Evolutionary conservation across 768 basidiomycete genomes (phyloP).

Genomic region (Thelephora ganbajun): DNA sequence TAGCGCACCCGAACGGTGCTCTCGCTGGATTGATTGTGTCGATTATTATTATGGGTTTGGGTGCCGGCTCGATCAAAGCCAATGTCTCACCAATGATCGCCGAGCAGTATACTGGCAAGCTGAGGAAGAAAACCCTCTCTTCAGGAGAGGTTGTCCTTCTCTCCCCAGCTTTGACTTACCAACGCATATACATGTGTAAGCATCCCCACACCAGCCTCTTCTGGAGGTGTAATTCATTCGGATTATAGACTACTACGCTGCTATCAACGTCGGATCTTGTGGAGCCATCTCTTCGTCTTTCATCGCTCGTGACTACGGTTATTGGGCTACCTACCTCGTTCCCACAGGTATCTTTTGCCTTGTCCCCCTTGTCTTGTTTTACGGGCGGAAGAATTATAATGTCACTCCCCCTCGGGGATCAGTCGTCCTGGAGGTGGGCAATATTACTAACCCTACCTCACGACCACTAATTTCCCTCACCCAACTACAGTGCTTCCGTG

Average conservation of each 20-base stretch:
- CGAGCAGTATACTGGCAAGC: constrained; percentile 37
- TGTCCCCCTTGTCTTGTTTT: constrained; percentile 28
- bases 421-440: constrained; percentile 34
- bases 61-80: constrained; percentile 34
- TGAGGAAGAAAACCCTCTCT: constrained; percentile 29
- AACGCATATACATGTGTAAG: constrained; percentile 38
- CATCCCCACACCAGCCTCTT: too few species aligned
- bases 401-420: constrained; percentile 40
- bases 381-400: constrained; percentile 30
- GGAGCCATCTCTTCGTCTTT: constrained; percentile 39
- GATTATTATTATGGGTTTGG: constrained; percentile 32
- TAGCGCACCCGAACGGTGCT: too few species aligned
- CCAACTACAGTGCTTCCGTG: neutral
- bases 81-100: constrained; percentile 47
- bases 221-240: too few species aligned
- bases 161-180: constrained; percentile 36
- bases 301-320: constrained; percentile 36
- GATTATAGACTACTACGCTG: constrained; percentile 34
- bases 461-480: neutral
- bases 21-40: constrained; percentile 31
- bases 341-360: constrained; percentile 33
- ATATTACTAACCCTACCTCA: too few species aligned
- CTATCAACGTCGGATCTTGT: constrained; percentile 30
- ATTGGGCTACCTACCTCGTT: constrained; percentile 35
- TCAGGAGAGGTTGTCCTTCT: constrained; percentile 40